Conservation (phyloP, 306 rosid species). For the Mimosa bimucronata region DNA sequence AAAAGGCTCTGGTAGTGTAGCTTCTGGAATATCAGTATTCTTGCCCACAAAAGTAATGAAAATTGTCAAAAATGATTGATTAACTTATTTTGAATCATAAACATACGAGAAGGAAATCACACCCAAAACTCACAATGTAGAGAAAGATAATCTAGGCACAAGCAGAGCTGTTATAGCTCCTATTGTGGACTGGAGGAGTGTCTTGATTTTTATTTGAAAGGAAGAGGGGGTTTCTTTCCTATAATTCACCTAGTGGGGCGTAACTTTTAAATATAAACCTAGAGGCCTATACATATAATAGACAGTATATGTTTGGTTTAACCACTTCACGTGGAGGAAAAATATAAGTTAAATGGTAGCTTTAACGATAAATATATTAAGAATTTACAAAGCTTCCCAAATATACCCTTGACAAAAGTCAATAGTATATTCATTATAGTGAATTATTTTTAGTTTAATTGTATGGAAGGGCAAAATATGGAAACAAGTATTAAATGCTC, state of each 20-base stretch:
- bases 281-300: too few relatives aligned
- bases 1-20: slow-evolving; percentile 64
- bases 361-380: too few relatives aligned
- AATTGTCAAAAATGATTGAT: not conserved
- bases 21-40: slow-evolving; percentile 75
- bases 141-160: not conserved
- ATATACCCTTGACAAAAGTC: not conserved
- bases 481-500: not conserved
- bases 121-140: not conserved
- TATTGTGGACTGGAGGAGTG: too few relatives aligned
- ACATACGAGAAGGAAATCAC: slow-evolving; percentile 14
- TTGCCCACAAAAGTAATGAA: slow-evolving; percentile 31
- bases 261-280: too few relatives aligned
- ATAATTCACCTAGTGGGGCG: too few relatives aligned
- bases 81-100: slow-evolving; percentile 14
- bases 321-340: too few relatives aligned
- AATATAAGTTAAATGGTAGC: not conserved
- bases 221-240: too few relatives aligned
- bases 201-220: too few relatives aligned
- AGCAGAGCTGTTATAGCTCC: not conserved
- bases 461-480: too few relatives aligned
- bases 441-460: not conserved
- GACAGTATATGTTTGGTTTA: too few relatives aligned
- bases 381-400: not conserved
- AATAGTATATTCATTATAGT: too few relatives aligned